Evolutionary conservation across 352 stramenopile genomes (phyloP).

Genomic region (Pythium rhizo-oryzae): DNA sequence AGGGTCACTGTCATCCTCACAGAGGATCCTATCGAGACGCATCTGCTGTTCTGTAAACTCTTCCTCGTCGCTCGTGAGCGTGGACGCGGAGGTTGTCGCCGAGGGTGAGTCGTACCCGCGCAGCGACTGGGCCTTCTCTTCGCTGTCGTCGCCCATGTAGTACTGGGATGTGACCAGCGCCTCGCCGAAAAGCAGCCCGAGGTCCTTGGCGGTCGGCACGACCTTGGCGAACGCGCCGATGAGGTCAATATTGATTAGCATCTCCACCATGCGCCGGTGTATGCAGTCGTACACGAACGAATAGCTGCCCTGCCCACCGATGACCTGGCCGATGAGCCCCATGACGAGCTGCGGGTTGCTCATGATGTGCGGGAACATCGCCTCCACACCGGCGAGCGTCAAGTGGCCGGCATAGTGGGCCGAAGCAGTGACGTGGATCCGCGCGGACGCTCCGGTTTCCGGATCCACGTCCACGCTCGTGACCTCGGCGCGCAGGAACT

Average conservation of each 20-base stretch:
- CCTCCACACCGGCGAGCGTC: slow-evolving; percentile 17
- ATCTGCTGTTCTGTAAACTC: slow-evolving; percentile 9
- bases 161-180: slow-evolving; percentile 15
- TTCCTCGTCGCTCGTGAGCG: slow-evolving; percentile 11
- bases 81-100: background rate
- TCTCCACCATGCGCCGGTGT: slow-evolving; percentile 10
- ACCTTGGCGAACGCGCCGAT: slow-evolving; percentile 21
- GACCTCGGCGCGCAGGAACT: slow-evolving; percentile 17
- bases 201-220: slow-evolving; percentile 4
- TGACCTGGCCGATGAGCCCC: slow-evolving; percentile 19
- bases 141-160: slow-evolving; percentile 25
- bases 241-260: slow-evolving; percentile 20
- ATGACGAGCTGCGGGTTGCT: slow-evolving; percentile 12
- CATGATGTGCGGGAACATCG: slow-evolving; percentile 27
- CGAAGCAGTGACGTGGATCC: slow-evolving; percentile 16
- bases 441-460: background rate
- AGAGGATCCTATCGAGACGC: slow-evolving; percentile 19
- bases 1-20: background rate
- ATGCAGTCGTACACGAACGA: slow-evolving; percentile 26
- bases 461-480: slow-evolving; percentile 17
- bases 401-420: slow-evolving; percentile 22
- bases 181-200: slow-evolving; percentile 21
- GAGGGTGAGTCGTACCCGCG: background rate
- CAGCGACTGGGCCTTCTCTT: background rate
- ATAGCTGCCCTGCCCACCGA: slow-evolving; percentile 18